Evolutionary conservation across 1,284 basidiomycete species (phyloP).

Genomic region (Tilletia horrida): DNA sequence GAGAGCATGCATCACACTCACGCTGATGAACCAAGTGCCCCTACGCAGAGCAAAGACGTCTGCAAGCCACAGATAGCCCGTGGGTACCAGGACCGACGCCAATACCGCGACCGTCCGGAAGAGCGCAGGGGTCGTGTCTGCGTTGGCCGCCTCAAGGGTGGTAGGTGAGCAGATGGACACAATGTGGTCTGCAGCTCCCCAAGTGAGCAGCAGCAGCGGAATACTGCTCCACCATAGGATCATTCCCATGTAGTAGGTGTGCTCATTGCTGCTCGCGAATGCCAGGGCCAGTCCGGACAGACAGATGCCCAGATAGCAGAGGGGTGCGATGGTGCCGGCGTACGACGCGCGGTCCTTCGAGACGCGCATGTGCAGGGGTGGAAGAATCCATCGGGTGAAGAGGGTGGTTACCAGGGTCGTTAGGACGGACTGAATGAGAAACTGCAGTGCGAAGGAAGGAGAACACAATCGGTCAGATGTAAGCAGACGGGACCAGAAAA

Average conservation of each 20-base stretch:
- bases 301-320: slow-evolving; percentile 10
- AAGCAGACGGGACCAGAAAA: background rate
- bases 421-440: slow-evolving; percentile 47
- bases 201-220: slow-evolving; percentile 39
- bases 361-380: slow-evolving; percentile 27
- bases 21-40: slow-evolving; percentile 49
- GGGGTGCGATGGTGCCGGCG: slow-evolving; percentile 21
- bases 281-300: slow-evolving; percentile 18
- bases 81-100: slow-evolving; percentile 29
- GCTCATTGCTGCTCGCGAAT: slow-evolving; percentile 21
- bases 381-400: slow-evolving; percentile 40
- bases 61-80: slow-evolving; percentile 37
- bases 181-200: slow-evolving; percentile 37
- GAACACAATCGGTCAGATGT: background rate
- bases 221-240: slow-evolving; percentile 45
- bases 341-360: slow-evolving; percentile 4
- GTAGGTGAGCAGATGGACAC: slow-evolving; percentile 25
- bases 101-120: slow-evolving; percentile 18
- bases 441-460: slow-evolving; percentile 20
- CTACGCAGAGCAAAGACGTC: slow-evolving; percentile 44
- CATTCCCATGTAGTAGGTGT: slow-evolving; percentile 46
- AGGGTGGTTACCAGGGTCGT: slow-evolving; percentile 42
- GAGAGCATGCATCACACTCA: slow-evolving; percentile 13
- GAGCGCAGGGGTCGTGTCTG: slow-evolving; percentile 15
- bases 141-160: background rate